phyloP scores from a whole-genome alignment of 2,329 filamentous ascomycete species.

The Hymenoscyphus infarciens region DNA sequence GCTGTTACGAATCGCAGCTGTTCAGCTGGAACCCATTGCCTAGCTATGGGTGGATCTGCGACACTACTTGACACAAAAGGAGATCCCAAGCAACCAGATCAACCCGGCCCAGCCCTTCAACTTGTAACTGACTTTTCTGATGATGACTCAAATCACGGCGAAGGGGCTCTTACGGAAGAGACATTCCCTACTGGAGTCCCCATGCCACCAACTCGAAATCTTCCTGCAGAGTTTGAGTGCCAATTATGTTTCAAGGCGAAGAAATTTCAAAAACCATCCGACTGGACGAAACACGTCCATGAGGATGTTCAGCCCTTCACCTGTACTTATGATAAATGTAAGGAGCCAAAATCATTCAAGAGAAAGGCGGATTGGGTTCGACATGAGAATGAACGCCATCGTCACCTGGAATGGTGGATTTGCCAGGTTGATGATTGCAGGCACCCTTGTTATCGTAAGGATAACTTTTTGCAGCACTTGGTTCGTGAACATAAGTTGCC shows the following conservation, averaged over 20 bases:
- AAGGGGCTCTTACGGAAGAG: constrained; percentile 66
- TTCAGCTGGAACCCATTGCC: constrained; percentile 58
- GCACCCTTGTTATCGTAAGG: constrained; percentile 80
- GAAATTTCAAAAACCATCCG: constrained; percentile 84
- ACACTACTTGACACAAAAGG: constrained; percentile 57
- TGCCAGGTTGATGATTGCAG: constrained; percentile 78
- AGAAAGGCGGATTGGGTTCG: constrained; percentile 94
- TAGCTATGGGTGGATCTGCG: constrained; percentile 63
- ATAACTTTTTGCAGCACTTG: constrained; percentile 91
- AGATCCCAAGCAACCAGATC: constrained; percentile 57
- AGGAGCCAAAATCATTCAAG: constrained; percentile 88
- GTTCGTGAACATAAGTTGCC: constrained; percentile 85
- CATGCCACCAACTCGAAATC: constrained; percentile 68
- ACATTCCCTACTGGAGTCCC: constrained; percentile 80
- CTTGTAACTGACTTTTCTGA: constrained; percentile 56
- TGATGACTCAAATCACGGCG: constrained; percentile 63
- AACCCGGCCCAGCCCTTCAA: constrained; percentile 50
- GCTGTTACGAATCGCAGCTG: constrained; percentile 57
- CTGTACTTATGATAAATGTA: constrained; percentile 81
- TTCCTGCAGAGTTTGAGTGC: constrained; percentile 89
- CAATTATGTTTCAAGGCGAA: constrained; percentile 82
- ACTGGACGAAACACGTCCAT: constrained; percentile 96
- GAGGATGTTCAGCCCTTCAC: constrained; percentile 93
- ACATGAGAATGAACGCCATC: constrained; percentile 87
- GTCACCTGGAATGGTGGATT: constrained; percentile 87